phyloP scores from a whole-genome alignment of 257 asterid species.

The Nicotiana obtusifolia region DNA sequence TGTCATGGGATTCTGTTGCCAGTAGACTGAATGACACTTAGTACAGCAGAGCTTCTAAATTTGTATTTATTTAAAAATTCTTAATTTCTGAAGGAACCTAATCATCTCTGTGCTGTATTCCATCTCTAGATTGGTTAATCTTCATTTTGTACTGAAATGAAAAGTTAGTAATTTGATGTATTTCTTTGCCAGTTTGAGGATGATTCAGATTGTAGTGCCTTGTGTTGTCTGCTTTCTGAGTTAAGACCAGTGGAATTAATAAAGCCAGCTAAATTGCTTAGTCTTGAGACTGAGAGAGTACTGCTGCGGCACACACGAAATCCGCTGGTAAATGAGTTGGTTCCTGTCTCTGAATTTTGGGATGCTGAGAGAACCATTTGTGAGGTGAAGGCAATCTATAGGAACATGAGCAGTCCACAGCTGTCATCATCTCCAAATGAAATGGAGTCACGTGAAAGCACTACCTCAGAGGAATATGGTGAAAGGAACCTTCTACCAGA shows the following conservation, averaged over 20 bases:
- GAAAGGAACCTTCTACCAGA: slow-evolving; percentile 47
- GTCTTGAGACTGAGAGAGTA: slow-evolving; percentile 77
- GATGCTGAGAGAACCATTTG: slow-evolving; percentile 69
- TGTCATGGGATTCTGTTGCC: slow-evolving; percentile 1
- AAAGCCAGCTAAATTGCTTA: slow-evolving; percentile 85
- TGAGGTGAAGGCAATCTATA: slow-evolving; percentile 54
- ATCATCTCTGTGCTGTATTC: not conserved
- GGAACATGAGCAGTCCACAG: slow-evolving; percentile 33
- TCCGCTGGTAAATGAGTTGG: slow-evolving; percentile 77
- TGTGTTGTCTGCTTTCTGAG: slow-evolving; percentile 81
- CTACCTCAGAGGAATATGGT: slow-evolving; percentile 29
- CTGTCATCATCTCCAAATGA: slow-evolving; percentile 28
- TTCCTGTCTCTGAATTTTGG: slow-evolving; percentile 93
- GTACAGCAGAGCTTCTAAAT: not conserved
- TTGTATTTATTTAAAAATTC: not conserved
- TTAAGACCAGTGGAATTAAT: slow-evolving; percentile 90
- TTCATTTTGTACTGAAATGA: not conserved
- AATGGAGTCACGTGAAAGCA: slow-evolving; percentile 20
- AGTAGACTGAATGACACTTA: not conserved
- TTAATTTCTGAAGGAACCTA: not conserved
- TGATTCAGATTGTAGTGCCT: slow-evolving; percentile 84
- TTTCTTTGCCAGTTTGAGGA: slow-evolving; percentile 66
- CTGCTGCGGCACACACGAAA: slow-evolving; percentile 67
- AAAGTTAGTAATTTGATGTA: not conserved
- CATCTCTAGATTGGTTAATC: not conserved